Evolutionary conservation across 2,329 filamentous ascomycete species (phyloP).

Genomic region (Pseudogymnoascus sp.): DNA sequence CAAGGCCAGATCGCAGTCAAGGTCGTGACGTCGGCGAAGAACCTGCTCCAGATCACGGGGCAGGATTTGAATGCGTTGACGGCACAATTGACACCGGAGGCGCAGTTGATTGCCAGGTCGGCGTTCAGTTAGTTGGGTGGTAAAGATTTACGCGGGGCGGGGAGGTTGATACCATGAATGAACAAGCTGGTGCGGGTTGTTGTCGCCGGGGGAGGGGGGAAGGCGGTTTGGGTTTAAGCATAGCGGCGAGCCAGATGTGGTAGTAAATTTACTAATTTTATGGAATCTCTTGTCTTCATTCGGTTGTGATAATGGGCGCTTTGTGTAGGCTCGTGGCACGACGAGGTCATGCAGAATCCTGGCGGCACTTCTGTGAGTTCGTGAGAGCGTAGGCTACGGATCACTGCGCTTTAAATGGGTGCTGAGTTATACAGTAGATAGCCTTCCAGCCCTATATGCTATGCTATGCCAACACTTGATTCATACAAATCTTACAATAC

Average conservation of each 20-base stretch:
- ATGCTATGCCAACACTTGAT: constrained; percentile 3
- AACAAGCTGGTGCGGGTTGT: background rate
- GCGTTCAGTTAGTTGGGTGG: constrained; percentile 56
- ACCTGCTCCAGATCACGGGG: constrained; percentile 62
- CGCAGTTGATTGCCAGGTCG: constrained; percentile 69
- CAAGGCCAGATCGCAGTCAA: constrained; percentile 73
- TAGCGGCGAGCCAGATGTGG: background rate
- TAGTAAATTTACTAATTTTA: constrained; percentile 5
- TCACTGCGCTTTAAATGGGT: background rate
- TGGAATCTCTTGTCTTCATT: background rate
- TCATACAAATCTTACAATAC: constrained; percentile 3
- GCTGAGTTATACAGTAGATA: constrained; percentile 3
- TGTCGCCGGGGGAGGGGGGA: background rate
- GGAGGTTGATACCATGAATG: constrained; percentile 10
- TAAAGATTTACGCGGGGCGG: background rate
- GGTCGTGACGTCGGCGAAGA: constrained; percentile 70
- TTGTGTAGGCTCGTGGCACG: background rate
- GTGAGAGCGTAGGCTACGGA: background rate
- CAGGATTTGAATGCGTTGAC: constrained; percentile 70
- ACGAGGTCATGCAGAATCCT: background rate
- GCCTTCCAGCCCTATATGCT: constrained; percentile 3
- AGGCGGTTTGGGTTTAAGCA: constrained; percentile 1
- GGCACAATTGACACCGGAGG: constrained; percentile 65
- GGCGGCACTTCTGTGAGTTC: background rate
- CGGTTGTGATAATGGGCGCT: background rate